phyloP scores from a whole-genome alignment of 2,329 filamentous ascomycete genomes.

The Neoarthrinium moseri region DNA sequence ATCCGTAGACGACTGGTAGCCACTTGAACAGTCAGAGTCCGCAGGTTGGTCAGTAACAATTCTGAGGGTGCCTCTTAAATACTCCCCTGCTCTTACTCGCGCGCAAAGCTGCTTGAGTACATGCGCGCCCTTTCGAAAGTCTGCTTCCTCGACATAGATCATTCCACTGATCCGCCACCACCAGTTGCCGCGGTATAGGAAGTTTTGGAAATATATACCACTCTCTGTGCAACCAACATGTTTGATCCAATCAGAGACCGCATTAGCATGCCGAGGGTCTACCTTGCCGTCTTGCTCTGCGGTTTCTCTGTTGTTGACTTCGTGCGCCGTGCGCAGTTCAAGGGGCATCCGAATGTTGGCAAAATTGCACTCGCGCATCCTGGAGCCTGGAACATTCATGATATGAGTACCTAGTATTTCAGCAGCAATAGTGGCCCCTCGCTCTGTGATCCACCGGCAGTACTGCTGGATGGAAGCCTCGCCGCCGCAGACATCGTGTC shows the following conservation, averaged over 20 bases:
- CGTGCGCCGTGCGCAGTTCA: conserved; percentile 10
- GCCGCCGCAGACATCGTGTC: conserved; percentile 53
- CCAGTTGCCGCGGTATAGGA: conserved; percentile 51
- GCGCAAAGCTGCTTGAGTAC: conserved; percentile 25
- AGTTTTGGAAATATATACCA: conserved; percentile 57
- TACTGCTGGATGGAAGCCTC: conserved; percentile 57
- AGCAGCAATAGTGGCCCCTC: conserved; percentile 50
- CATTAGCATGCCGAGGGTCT: neutral
- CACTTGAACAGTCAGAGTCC: no score
- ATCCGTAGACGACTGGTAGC: no score
- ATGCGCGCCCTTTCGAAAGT: conserved; percentile 43
- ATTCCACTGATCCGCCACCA: conserved; percentile 65
- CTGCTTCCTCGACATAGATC: conserved; percentile 61
- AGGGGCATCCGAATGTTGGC: conserved; percentile 57
- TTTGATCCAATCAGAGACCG: conserved; percentile 46
- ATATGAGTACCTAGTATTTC: conserved; percentile 56
- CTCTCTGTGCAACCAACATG: conserved; percentile 34
- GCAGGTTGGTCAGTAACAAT: no score
- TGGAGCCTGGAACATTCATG: conserved; percentile 44
- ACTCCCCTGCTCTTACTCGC: conserved; percentile 43
- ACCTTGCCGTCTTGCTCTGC: conserved; percentile 11
- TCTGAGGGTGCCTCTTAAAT: no score
- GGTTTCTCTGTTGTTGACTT: conserved; percentile 29
- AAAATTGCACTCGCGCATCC: conserved; percentile 48
- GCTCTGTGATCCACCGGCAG: conserved; percentile 45